Conservation (phyloP, 345 rosid species). For the Brassica incana region DNA sequence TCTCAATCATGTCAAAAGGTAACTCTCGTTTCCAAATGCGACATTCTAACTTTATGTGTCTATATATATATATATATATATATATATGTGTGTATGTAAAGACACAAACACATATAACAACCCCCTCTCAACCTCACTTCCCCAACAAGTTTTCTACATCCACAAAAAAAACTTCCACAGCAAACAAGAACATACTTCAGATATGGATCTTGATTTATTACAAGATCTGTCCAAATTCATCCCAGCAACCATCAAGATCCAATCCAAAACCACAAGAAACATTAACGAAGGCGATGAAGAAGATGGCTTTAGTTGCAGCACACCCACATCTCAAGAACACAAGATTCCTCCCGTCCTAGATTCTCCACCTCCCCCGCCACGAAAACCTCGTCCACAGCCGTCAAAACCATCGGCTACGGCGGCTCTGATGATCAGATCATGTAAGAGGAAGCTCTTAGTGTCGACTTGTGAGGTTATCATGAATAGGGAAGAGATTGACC, state of each 20-base stretch:
- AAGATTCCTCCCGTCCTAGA: slow-evolving; percentile 30
- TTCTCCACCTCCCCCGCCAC: slow-evolving; percentile 39
- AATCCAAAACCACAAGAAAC: slow-evolving; percentile 11
- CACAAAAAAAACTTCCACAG: slow-evolving; percentile 2
- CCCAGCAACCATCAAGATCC: slow-evolving; percentile 32
- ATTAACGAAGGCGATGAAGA: neutral
- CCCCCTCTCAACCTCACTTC: slow-evolving; percentile 38
- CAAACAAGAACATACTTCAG: neutral
- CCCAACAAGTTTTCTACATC: slow-evolving; percentile 31
- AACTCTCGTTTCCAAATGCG: slow-evolving; percentile 20
- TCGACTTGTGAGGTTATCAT: slow-evolving; percentile 39
- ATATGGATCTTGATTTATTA: slow-evolving; percentile 34
- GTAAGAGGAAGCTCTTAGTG: slow-evolving; percentile 38
- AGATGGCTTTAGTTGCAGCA: slow-evolving; percentile 16
- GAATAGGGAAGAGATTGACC: slow-evolving; percentile 38
- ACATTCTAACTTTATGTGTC: slow-evolving; percentile 22
- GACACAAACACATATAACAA: slow-evolving; percentile 38
- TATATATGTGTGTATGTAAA: slow-evolving; percentile 13
- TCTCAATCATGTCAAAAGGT: slow-evolving; percentile 15
- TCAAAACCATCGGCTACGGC: slow-evolving; percentile 34
- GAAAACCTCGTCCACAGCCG: slow-evolving; percentile 31
- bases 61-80: neutral
- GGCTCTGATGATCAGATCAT: slow-evolving; percentile 34
- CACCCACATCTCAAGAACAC: slow-evolving; percentile 41
- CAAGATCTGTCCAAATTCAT: slow-evolving; percentile 29